Conservation (phyloP, 129 eudicot genomes). For the Silybum marianum region DNA sequence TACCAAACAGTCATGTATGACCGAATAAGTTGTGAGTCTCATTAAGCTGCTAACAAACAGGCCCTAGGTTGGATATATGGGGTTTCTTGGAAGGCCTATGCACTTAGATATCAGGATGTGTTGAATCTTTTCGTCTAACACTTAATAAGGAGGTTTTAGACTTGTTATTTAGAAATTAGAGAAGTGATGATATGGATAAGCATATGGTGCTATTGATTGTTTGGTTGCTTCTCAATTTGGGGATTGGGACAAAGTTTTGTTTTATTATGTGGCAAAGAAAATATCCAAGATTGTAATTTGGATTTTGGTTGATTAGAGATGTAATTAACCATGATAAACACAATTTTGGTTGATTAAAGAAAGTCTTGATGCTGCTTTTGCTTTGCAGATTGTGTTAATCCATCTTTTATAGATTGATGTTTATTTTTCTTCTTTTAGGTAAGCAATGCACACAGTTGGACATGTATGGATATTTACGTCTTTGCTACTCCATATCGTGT, state of each 20-base stretch:
- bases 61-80: not conserved
- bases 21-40: too few species aligned
- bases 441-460: constrained; percentile 88
- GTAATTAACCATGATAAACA: not conserved
- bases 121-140: not conserved
- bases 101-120: not conserved
- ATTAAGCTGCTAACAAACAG: too few species aligned
- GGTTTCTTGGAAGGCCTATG: not conserved
- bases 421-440: constrained; percentile 42
- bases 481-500: constrained; percentile 99
- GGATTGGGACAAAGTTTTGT: not conserved
- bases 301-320: not conserved
- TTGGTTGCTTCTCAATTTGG: not conserved
- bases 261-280: not conserved
- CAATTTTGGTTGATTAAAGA: not conserved
- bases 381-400: constrained; percentile 7
- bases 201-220: not conserved
- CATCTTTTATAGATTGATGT: not conserved
- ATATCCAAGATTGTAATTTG: not conserved
- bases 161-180: not conserved
- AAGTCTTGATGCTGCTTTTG: constrained; percentile 1
- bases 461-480: constrained; percentile 93
- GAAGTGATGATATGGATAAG: not conserved
- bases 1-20: too few species aligned
- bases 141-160: not conserved